Percentiles rank a stretch among this genome's conserved stretches.
Conservation (phyloP, 2,329 filamentous ascomycete genomes). For the Pseudogymnoascus sp. region DNA sequence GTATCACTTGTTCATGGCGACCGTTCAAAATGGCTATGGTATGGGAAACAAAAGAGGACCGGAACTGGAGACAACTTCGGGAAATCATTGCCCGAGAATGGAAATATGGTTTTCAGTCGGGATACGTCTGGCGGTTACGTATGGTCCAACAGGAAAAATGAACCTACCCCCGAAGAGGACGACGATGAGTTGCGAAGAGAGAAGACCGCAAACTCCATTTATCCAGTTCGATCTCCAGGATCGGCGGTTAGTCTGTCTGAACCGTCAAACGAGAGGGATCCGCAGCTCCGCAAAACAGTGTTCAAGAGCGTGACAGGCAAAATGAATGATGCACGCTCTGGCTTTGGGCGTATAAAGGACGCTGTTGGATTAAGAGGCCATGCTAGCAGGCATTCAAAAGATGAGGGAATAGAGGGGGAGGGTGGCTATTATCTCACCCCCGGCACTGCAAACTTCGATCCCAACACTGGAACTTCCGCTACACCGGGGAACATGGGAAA, state of each 20-base stretch:
- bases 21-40: slow-evolving; percentile 88
- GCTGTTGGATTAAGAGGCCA: slow-evolving; percentile 60
- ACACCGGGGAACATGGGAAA: slow-evolving; percentile 34
- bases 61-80: slow-evolving; percentile 39
- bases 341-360: slow-evolving; percentile 79
- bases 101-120: slow-evolving; percentile 47
- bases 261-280: slow-evolving; percentile 45
- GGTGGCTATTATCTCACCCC: slow-evolving; percentile 21
- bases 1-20: slow-evolving; percentile 72
- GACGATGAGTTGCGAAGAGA: slow-evolving; percentile 36
- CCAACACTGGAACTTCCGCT: slow-evolving; percentile 11
- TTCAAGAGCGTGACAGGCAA: slow-evolving; percentile 76
- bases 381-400: slow-evolving; percentile 47
- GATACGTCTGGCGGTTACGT: slow-evolving; percentile 44
- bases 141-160: slow-evolving; percentile 43
- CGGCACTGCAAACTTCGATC: slow-evolving; percentile 15
- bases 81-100: slow-evolving; percentile 40
- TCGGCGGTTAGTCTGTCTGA: slow-evolving; percentile 44
- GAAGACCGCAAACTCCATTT: slow-evolving; percentile 41
- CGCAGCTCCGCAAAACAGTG: slow-evolving; percentile 53
- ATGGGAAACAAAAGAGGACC: slow-evolving; percentile 74
- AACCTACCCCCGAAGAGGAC: slow-evolving; percentile 47
- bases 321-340: slow-evolving; percentile 73
- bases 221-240: slow-evolving; percentile 38
- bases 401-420: slow-evolving; percentile 34